Base-by-base conservation (phyloP, 768 basidiomycete genomes). In the Harrya chromipes region DNA sequence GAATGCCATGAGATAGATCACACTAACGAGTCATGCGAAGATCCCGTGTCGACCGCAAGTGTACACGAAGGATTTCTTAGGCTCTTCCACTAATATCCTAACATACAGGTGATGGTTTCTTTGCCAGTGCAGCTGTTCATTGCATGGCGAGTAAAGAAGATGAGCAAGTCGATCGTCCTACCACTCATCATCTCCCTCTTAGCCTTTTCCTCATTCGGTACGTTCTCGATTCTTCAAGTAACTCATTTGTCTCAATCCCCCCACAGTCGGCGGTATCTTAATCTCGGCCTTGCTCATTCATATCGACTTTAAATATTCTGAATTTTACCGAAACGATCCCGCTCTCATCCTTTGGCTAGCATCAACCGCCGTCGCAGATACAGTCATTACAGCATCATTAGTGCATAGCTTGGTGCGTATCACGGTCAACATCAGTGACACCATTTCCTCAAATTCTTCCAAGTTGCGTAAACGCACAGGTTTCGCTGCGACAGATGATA, bases 41-140 rank as follows among this genome's bases (percentile, higher is more conserved):
- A 76, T 55, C 77, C 78, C 7, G 62, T 71, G 0, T 58, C 73
- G 55, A 79, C 77, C 9, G 76, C 77, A 17, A 54, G 67, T 53
- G 6, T 21, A 6, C 1, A 31, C 11, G 21, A 12, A 40, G 16
- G 0, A 11, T 4, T 2, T 14, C 0, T 12, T 13, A 19, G 4
- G 1, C 4, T 20, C 45, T 17, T 2, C 1, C 17, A 21, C 36
- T 16, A 21, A 40, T 11, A 29, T 29, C 29, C 24, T 33, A n/a
- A 2, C 46, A 16, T 13, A 21, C 37, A 79, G 78, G 76, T 71
- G 6, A 68, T 79, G 46, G 74, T 75, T 48, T 73, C 33, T 4
- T 33, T 33, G 4, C 33, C 33, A 7, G 33, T 33, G 33, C 33
- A 33, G 16, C 33, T 33, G 4, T 81, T 80, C 56, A 77, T 77